Percentiles rank a stretch among this genome's conserved stretches.
phyloP scores from a whole-genome alignment of 306 rosid species.

The Dalbergia cochinchinensis region DNA sequence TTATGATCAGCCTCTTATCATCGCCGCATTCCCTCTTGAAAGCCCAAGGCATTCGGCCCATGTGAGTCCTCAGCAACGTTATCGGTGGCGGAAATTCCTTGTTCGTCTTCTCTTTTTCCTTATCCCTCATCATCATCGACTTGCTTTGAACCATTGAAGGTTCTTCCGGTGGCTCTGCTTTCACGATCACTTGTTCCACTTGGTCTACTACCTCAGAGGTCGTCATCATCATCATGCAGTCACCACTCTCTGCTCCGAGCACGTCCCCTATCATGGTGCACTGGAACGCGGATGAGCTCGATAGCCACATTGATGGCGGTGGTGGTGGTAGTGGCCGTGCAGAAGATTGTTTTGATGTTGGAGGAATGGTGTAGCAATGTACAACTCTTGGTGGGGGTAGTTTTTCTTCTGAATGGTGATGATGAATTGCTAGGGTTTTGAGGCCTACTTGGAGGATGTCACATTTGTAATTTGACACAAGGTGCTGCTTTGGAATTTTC shows the following conservation, averaged over 20 bases:
- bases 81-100: slow-evolving; percentile 66
- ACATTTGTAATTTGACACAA: not conserved
- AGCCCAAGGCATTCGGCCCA: slow-evolving; percentile 54
- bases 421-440: slow-evolving; percentile 54
- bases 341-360: not conserved
- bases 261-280: slow-evolving; percentile 51
- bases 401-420: not conserved
- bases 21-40: slow-evolving; percentile 48
- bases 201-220: slow-evolving; percentile 8
- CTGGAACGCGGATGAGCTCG: not conserved
- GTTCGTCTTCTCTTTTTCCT: not conserved
- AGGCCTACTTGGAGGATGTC: slow-evolving; percentile 52
- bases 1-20: slow-evolving; percentile 57
- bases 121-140: not conserved
- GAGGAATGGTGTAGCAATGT: slow-evolving; percentile 31
- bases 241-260: slow-evolving; percentile 80
- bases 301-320: not conserved
- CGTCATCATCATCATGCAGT: slow-evolving; percentile 45
- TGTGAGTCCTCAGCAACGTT: slow-evolving; percentile 36
- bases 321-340: not conserved
- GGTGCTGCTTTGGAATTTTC: slow-evolving; percentile 14
- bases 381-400: slow-evolving; percentile 15
- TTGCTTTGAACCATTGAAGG: not conserved
- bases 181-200: not conserved
- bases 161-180: not conserved